A percentile compares a stretch with the other conserved stretches of the same genome.
Conservation (phyloP, 2,329 filamentous ascomycete species). For the Cladosporium sp. region DNA sequence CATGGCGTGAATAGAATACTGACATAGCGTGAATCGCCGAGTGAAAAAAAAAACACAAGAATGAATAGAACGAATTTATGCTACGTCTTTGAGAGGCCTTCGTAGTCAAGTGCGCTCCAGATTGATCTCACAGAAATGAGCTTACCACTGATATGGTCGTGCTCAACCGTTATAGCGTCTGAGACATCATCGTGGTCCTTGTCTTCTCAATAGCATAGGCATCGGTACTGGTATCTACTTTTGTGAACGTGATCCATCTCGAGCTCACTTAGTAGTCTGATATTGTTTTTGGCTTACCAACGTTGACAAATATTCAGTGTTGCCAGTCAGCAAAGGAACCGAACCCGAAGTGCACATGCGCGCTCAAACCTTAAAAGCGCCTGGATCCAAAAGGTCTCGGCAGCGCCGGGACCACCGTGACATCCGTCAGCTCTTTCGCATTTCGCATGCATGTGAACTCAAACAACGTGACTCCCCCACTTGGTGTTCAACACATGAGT, state of each 20-base stretch:
- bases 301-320: neutral
- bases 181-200: neutral
- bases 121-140: too few relatives aligned
- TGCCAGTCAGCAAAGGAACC: neutral
- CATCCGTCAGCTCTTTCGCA: neutral
- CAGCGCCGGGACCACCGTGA: constrained; percentile 1
- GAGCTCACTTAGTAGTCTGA: neutral
- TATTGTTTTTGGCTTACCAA: neutral
- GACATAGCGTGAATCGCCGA: neutral
- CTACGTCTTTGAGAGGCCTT: too few relatives aligned
- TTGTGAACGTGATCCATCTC: neutral
- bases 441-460: neutral
- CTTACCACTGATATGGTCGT: neutral
- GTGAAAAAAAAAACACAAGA: neutral
- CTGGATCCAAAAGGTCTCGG: neutral
- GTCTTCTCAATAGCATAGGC: neutral
- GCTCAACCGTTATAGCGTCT: neutral
- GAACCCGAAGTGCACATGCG: neutral
- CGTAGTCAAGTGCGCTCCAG: too few relatives aligned
- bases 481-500: neutral
- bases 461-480: neutral
- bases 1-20: neutral
- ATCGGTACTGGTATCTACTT: neutral
- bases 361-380: neutral
- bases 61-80: neutral